phyloP scores from a whole-genome alignment of 768 basidiomycete genomes.

The Leccinum incarnatum region DNA sequence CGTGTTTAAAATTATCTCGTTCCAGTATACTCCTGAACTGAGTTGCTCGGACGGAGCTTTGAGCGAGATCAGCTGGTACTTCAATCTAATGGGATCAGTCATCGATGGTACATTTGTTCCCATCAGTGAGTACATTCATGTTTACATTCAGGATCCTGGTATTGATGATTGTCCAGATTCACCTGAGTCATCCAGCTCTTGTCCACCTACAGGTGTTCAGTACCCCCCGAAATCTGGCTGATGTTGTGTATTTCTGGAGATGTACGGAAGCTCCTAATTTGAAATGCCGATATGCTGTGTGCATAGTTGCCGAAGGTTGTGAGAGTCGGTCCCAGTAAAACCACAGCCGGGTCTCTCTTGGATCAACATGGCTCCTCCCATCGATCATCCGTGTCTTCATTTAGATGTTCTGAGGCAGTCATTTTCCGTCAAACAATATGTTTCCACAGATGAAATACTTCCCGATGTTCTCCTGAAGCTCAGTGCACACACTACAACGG shows the following conservation, averaged over 20 bases:
- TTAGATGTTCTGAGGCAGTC: conserved; percentile 43
- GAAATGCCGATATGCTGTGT: neutral
- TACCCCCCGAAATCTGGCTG: conserved; percentile 39
- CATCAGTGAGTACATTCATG: conserved; percentile 44
- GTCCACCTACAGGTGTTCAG: conserved; percentile 54
- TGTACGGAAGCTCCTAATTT: neutral
- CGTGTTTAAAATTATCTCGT: neutral
- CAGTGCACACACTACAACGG: conserved; percentile 27
- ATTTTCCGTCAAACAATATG: conserved; percentile 46
- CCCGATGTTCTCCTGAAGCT: conserved; percentile 23
- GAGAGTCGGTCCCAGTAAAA: neutral
- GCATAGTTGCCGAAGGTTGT: neutral
- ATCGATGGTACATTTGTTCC: conserved; percentile 63
- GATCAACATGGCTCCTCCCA: conserved; percentile 41
- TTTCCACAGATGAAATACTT: conserved; percentile 34
- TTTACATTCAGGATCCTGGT: neutral
- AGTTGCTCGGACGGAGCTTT: conserved; percentile 41
- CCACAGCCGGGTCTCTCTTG: neutral
- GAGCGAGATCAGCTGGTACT: conserved; percentile 57
- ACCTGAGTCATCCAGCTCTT: conserved; percentile 43
- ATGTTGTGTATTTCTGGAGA: neutral
- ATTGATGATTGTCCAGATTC: conserved; percentile 40
- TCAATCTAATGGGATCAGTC: conserved; percentile 61
- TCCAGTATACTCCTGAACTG: conserved; percentile 48
- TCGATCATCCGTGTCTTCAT: conserved; percentile 44